These are phyloP conservation scores for Phytophthora tentaculata DNA, from an alignment of 352 stramenopile species.

Conservation along the genomic window DNA sequence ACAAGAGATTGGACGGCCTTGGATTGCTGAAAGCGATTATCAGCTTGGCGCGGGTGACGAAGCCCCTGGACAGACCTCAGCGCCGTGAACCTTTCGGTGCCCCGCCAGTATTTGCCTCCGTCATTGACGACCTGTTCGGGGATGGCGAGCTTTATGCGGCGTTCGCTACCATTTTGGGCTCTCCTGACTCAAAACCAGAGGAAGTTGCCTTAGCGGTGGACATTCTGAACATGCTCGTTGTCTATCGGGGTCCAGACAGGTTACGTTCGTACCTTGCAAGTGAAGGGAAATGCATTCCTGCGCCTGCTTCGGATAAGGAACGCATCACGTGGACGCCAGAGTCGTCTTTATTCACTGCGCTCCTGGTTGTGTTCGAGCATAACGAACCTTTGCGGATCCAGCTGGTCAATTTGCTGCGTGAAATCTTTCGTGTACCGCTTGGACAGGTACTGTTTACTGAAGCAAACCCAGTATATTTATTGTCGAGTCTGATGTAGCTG, in stretches of 20 bases:
- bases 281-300: constrained; percentile 72
- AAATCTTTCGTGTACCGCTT: constrained; percentile 78
- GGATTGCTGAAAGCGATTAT: constrained; percentile 78
- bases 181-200: constrained; percentile 46
- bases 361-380: constrained; percentile 74
- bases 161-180: constrained; percentile 59
- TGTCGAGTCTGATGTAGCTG: neutral
- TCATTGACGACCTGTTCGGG: constrained; percentile 74
- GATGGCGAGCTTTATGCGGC: constrained; percentile 67
- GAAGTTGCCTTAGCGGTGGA: constrained; percentile 64
- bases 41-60: constrained; percentile 64
- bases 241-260: constrained; percentile 75
- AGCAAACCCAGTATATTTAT: neutral
- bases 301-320: constrained; percentile 67
- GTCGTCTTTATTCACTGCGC: constrained; percentile 75
- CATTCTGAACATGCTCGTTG: constrained; percentile 74
- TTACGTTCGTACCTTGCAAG: constrained; percentile 69
- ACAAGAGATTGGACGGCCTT: constrained; percentile 57
- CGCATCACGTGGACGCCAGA: constrained; percentile 65
- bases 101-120: constrained; percentile 59
- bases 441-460: constrained; percentile 52
- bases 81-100: constrained; percentile 60
- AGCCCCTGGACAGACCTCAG: constrained; percentile 70
- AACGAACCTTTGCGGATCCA: constrained; percentile 69
- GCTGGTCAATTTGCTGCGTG: constrained; percentile 68